These are phyloP conservation scores for Solanum bukasovii DNA, from an alignment of 257 asterid genomes.

Conservation along the genomic window DNA sequence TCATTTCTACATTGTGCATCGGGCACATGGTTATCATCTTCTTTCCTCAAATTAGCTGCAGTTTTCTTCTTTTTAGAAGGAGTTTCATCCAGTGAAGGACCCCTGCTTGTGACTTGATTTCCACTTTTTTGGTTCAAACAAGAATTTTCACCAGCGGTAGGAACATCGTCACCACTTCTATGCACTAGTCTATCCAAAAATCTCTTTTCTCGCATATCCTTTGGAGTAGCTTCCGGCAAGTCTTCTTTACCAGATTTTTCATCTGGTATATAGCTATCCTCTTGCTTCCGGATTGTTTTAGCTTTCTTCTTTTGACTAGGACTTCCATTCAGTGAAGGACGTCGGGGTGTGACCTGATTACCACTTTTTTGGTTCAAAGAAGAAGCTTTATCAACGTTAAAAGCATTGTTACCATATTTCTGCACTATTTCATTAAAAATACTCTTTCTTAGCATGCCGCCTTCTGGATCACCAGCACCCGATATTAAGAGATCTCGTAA, in stretches of 20 bases:
- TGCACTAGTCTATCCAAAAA: slow-evolving; percentile 9
- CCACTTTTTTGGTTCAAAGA: slow-evolving; percentile 2
- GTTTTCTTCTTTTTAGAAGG: background rate
- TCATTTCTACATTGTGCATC: background rate
- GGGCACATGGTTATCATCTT: background rate
- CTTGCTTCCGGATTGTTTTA: background rate
- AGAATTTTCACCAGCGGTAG: background rate
- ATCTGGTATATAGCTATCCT: background rate
- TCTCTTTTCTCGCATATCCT: background rate
- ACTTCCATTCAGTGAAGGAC: slow-evolving; percentile 1
- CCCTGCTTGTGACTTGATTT: background rate
- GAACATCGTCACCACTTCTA: slow-evolving; percentile 3
- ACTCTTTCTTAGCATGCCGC: background rate
- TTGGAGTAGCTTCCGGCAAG: background rate
- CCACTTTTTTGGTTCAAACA: background rate
- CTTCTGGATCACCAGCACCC: slow-evolving; percentile 7
- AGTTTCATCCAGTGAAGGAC: slow-evolving; percentile 6
- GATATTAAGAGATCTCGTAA: slow-evolving; percentile 16
- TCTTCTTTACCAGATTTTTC: background rate
- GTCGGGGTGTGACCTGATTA: background rate
- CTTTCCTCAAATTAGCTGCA: background rate
- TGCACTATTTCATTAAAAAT: slow-evolving; percentile 16
- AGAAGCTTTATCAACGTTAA: background rate
- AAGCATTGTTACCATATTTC: slow-evolving; percentile 3
- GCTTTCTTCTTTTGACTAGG: background rate